phyloP scores from a whole-genome alignment of 176 grass and related monocot species.

The Carex kokanica region DNA sequence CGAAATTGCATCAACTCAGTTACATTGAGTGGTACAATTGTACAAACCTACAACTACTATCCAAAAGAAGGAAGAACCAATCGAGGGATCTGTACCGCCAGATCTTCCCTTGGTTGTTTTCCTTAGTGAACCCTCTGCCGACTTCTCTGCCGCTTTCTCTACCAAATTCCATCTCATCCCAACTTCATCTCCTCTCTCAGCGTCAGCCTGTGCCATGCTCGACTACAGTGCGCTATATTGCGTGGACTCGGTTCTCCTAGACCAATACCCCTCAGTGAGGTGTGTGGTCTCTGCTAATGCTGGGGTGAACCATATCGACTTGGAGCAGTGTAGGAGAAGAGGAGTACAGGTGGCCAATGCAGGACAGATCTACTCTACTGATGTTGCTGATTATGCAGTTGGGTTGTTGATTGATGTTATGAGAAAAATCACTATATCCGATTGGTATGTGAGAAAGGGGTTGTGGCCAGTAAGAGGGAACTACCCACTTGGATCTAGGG shows the following conservation, averaged over 20 bases:
- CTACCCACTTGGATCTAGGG: conserved; percentile 40
- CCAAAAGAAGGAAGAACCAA: not conserved
- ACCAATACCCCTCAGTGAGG: conserved; percentile 20
- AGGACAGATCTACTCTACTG: conserved; percentile 16
- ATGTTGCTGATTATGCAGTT: conserved; percentile 36
- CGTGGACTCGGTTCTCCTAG: conserved; percentile 9
- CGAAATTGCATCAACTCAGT: too few species aligned
- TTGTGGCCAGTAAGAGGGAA: conserved; percentile 22
- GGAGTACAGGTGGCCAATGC: conserved; percentile 34
- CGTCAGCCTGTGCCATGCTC: conserved; percentile 15
- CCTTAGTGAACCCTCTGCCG: not conserved
- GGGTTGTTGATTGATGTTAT: conserved; percentile 33
- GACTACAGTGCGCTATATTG: not conserved
- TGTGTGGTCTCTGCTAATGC: conserved; percentile 34
- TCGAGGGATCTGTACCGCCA: not conserved
- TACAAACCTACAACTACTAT: not conserved
- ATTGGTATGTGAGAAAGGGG: conserved; percentile 21
- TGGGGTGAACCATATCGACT: conserved; percentile 48
- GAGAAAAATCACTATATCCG: conserved; percentile 14
- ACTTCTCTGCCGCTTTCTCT: not conserved
- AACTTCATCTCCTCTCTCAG: not conserved
- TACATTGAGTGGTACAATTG: not conserved
- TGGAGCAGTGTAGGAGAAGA: conserved; percentile 34
- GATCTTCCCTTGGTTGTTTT: conserved; percentile 27
- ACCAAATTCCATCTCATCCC: conserved; percentile 22